A percentile compares a stretch with the other conserved stretches of the same genome.
Evolutionary conservation across 331 rosid species (phyloP).

Genomic region (Saraca asoca): DNA sequence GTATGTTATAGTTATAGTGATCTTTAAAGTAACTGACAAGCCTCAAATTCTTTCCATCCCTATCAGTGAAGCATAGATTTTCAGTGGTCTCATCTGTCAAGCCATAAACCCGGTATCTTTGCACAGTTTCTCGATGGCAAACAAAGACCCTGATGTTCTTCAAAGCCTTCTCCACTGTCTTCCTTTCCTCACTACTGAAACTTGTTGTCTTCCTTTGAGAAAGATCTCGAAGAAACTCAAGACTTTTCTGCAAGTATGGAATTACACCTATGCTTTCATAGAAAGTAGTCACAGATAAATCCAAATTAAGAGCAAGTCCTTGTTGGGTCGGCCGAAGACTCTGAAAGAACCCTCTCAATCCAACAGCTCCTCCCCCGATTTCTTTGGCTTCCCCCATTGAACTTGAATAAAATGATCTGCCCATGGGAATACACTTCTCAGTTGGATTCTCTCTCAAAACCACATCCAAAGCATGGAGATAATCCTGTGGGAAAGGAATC

Average conservation of each 20-base stretch:
- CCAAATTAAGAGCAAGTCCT: slow-evolving; percentile 63
- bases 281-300: slow-evolving; percentile 65
- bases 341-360: slow-evolving; percentile 65
- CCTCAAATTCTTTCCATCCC: slow-evolving; percentile 57
- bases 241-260: slow-evolving; percentile 60
- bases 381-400: slow-evolving; percentile 59
- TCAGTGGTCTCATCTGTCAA: slow-evolving; percentile 62
- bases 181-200: slow-evolving; percentile 47
- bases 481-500: slow-evolving; percentile 65
- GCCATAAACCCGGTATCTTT: slow-evolving; percentile 56
- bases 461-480: slow-evolving; percentile 68
- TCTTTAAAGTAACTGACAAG: slow-evolving; percentile 61
- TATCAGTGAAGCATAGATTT: slow-evolving; percentile 59
- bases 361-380: slow-evolving; percentile 65
- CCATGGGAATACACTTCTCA: slow-evolving; percentile 56
- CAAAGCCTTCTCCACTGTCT: slow-evolving; percentile 58
- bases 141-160: slow-evolving; percentile 63
- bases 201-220: slow-evolving; percentile 56
- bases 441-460: slow-evolving; percentile 55
- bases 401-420: slow-evolving; percentile 58
- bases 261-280: slow-evolving; percentile 66
- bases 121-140: slow-evolving; percentile 68
- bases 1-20: slow-evolving; percentile 60
- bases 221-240: slow-evolving; percentile 56
- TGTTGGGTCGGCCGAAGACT: slow-evolving; percentile 68